Evolutionary conservation across 1,284 basidiomycete genomes (phyloP), one percentile per base, ranked within the genome.

Genomic region (Vanrija humicola): DNA sequence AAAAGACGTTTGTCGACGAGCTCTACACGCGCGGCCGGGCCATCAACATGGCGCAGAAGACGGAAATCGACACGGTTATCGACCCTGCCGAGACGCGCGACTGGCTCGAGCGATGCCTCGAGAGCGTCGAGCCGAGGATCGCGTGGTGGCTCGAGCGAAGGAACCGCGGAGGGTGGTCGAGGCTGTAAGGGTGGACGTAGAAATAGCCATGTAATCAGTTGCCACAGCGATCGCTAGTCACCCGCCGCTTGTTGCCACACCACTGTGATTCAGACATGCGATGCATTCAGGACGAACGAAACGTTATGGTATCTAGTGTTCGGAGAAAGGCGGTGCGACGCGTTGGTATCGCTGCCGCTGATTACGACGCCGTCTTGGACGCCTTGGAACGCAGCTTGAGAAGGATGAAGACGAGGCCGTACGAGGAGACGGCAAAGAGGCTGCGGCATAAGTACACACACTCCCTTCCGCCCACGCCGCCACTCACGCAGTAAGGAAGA

Each of bases 11-110:
- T 45, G 52, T 61, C 34, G 59, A 61, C 53, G 55, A 55, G 15
- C 57, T 61, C 53, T 61, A 61, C 50, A 18, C 26, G 14, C 50
- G 53, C 25, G 59, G 59, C 16, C 43, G 59, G 0, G 59, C 59
- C 2, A 55, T 61, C 45, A 57, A 53, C 53, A 58, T 61, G 55
- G 59, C 59, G n/a, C 55, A 61, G 55, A 18, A 38, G 28, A 55
- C 55, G 0, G 59, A 61, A 50, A 61, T 61, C 23, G 59, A 61
- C 55, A 38, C 38, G 15, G 59, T 61, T 16, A 61, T 61, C 43
- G 59, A 61, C 43, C 59, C 59, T 3, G 59, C 59, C 2, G 59
- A 61, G 50, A 61, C 59, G 43, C 52, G 59, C 18, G 50, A 53
- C 53, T 61, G 59, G 59, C 44, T 61, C 45, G 47, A 50, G 18